Base-by-base conservation (phyloP, 805 yeast genomes). In the Ascoidea asiatica region DNA sequence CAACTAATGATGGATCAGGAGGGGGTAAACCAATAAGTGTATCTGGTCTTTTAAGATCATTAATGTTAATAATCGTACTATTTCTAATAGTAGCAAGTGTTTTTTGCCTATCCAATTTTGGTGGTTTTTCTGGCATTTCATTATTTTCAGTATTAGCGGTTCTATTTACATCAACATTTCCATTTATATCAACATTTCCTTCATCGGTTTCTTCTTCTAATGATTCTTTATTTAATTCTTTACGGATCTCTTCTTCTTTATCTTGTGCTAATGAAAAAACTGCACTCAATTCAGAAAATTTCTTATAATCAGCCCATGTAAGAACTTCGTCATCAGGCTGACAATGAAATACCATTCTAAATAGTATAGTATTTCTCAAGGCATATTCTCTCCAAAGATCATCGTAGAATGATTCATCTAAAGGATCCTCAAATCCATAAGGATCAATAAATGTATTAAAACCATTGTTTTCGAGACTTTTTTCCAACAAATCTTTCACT, bases 291-390 rank as follows among this genome's bases (percentile, higher is more conserved):
- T 73, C 76, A 47, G 77, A 70, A 57, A 69, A 82, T 21, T 72
- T 77, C 58, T 85, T 89, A 60, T 87, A 92, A 46, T 87, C 95
- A 46, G 73, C 73, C 99, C 99, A 92, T 0, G 88, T 73, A 20
- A 70, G 70, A n/a, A 90, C 97, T 5, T 76, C 69, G 58, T 90
- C 87, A 61, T 92, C 98, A 0, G 99, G 99, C 57, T 94, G 98
- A 49, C 86, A 78, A 51, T 89, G 89, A 71, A 92, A 92, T 1
- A 92, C 84, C 59, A 81, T 68, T 48, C 96, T 70, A 64, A 75
- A 92, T 1, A 94, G 65, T 47, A 75, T 69, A 0, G 97, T 87
- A 56, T 92, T 92, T 53, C 89, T 71, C 44, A 81, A 66, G 0
- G 98, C 97, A 54, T 75, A 77, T 4, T 80, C 80, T 57, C 70